Conservation (phyloP, 495 filamentous ascomycete genomes). For the Amphirosellinia nigrospora region DNA sequence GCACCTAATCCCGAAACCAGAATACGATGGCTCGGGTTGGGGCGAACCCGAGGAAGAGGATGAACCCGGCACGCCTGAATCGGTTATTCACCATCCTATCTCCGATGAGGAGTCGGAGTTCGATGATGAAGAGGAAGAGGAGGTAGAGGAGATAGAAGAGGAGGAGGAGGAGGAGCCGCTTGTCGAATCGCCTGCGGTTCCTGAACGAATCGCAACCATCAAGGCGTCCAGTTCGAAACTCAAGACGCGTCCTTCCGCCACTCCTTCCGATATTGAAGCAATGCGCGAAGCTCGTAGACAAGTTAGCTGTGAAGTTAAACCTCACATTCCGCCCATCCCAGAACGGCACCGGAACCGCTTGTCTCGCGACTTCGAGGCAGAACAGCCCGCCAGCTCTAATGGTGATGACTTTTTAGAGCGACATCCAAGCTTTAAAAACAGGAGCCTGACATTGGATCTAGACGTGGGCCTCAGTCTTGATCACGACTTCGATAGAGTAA, state of each 20-base stretch:
- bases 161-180: conserved; percentile 39
- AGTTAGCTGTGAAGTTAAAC: conserved; percentile 71
- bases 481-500: conserved; percentile 91
- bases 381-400: conserved; percentile 31
- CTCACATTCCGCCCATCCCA: conserved; percentile 67
- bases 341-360: conserved; percentile 61
- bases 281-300: conserved; percentile 89
- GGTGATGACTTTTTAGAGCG: conserved; percentile 51
- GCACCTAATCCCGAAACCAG: conserved; percentile 57
- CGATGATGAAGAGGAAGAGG: conserved; percentile 32
- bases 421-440: conserved; percentile 64
- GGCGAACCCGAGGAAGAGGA: conserved; percentile 54
- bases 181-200: conserved; percentile 66
- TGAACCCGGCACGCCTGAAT: conserved; percentile 83
- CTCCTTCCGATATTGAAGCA: conserved; percentile 79
- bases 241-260: conserved; percentile 87
- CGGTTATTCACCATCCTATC: conserved; percentile 85
- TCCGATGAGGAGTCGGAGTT: conserved; percentile 49
- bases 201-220: conserved; percentile 88
- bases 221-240: conserved; percentile 81
- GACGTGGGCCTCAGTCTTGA: conserved; percentile 84
- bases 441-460: conserved; percentile 72
- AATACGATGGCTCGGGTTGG: conserved; percentile 63
- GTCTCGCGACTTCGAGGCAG: conserved; percentile 51
- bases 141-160: conserved; percentile 33